Evolutionary conservation across 2,329 filamentous ascomycete species (phyloP), one percentile per base, ranked within the genome.

Genomic region (Tolypocladium tropicale): DNA sequence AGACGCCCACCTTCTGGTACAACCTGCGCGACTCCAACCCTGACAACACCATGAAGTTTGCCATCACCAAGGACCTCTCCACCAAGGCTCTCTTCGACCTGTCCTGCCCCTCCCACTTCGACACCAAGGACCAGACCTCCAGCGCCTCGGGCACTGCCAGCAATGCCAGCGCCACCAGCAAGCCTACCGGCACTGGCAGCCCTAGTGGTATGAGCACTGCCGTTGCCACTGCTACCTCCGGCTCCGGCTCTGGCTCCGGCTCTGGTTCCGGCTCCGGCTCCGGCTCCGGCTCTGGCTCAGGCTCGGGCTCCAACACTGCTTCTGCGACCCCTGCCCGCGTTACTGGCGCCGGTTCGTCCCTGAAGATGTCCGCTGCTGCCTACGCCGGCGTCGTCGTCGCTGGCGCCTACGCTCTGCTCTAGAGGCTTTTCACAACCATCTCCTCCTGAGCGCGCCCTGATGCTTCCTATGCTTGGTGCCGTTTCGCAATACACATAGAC

Each of bases 1-100:
- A 79, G 70, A 72, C 70, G 39, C 75, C 79, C 60, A 81, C 79
- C 54, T 85, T 82, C 71, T 84, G 81, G 81, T 85, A 85, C 72
- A 77, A 72, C 60, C 76, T 84, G 62, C 77, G 79, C 55, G 82
- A 85, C 68, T 81, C 78, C 67, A 82, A 82, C 75, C 76, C 79
- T 53, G 79, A 76, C 67, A 82, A 83, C 75, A 65, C 74, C 66
- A 74, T 78, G 71, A 80, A 81, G 74, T 83, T 83, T 54, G 78
- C 74, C 67, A 76, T 83, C 60, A 80, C 77, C 64, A 69, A 79
- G 58, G 69, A 81, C 64, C 73, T 83, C 54, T 75, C 72, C 59
- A 79, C 76, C 62, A 76, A 66, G 30, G 74, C 80, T 48, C 68
- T 70, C 55, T 83, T 78, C 68, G 73, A 83, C 66, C 74, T 83